These are phyloP conservation scores for Hypoxylon sp. DNA, from an alignment of 2,329 filamentous ascomycete species.

Conservation along the genomic window DNA sequence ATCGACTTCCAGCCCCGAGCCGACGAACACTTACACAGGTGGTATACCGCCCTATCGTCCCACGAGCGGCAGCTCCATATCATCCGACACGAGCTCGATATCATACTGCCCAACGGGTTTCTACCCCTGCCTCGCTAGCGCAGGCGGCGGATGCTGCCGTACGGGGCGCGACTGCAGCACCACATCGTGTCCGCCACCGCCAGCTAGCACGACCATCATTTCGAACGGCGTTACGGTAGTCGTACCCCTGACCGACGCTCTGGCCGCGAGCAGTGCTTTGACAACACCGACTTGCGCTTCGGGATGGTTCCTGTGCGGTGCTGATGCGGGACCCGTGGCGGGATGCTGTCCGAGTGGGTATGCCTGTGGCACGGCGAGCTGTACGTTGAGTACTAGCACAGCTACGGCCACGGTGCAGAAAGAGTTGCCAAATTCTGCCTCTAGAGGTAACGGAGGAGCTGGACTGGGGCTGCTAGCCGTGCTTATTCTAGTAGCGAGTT, in stretches of 20 bases:
- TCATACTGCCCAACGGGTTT: slow-evolving; percentile 85
- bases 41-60: slow-evolving; percentile 55
- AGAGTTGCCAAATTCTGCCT: slow-evolving; percentile 58
- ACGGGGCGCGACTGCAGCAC: slow-evolving; percentile 88
- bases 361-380: slow-evolving; percentile 79
- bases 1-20: slow-evolving; percentile 46
- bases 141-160: slow-evolving; percentile 88
- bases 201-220: slow-evolving; percentile 71
- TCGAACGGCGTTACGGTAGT: slow-evolving; percentile 80
- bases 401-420: slow-evolving; percentile 72
- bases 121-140: slow-evolving; percentile 89
- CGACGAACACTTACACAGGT: slow-evolving; percentile 56
- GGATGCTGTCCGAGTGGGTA: slow-evolving; percentile 90
- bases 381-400: slow-evolving; percentile 69
- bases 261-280: slow-evolving; percentile 56
- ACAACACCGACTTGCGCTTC: slow-evolving; percentile 72
- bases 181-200: slow-evolving; percentile 79
- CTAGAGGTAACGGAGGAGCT: not conserved
- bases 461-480: slow-evolving; percentile 4
- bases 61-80: slow-evolving; percentile 57
- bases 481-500: slow-evolving; percentile 19
- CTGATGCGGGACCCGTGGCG: slow-evolving; percentile 71
- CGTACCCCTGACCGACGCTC: slow-evolving; percentile 68
- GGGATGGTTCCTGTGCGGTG: slow-evolving; percentile 83
- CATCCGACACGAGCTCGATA: slow-evolving; percentile 53